Conservation (phyloP, 768 basidiomycete genomes). For the Pulveroboletus sp. region DNA sequence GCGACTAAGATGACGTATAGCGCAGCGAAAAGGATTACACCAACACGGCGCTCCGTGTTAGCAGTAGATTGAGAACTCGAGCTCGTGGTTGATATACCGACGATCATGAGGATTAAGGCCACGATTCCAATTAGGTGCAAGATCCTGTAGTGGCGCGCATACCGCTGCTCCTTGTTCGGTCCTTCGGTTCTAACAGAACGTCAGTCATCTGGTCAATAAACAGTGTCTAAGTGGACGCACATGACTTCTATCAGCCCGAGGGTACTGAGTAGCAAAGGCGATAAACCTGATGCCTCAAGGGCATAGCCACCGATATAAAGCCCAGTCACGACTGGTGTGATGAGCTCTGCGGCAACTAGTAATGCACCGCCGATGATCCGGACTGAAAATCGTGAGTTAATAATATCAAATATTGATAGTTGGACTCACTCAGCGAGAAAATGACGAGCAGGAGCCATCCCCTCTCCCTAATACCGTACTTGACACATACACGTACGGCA, state of each 20-base stretch:
- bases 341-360: constrained; percentile 51
- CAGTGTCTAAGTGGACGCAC: constrained; percentile 23
- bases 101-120: constrained; percentile 33
- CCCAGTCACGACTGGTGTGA: constrained; percentile 36
- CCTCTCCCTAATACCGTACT: constrained; percentile 57
- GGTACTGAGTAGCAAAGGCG: constrained; percentile 37
- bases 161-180: constrained; percentile 18
- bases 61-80: constrained; percentile 18
- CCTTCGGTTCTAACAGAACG: constrained; percentile 26
- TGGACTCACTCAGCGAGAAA: constrained; percentile 52
- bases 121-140: constrained; percentile 25
- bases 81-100: constrained; percentile 27
- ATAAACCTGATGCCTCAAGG: constrained; percentile 38
- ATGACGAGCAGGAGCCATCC: constrained; percentile 70
- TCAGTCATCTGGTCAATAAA: constrained; percentile 1
- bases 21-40: constrained; percentile 32
- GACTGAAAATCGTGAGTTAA: constrained; percentile 35
- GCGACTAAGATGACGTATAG: constrained; percentile 44
- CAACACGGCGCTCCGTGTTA: constrained; percentile 31
- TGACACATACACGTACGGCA: constrained; percentile 43
- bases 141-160: constrained; percentile 21
- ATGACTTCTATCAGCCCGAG: constrained; percentile 35
- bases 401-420: neutral
- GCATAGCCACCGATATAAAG: constrained; percentile 53
- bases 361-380: constrained; percentile 58